A percentile compares a stretch with the other conserved stretches of the same genome.
phyloP scores from a whole-genome alignment of 495 filamentous ascomycete species.

The Neurospora tetraspora region DNA sequence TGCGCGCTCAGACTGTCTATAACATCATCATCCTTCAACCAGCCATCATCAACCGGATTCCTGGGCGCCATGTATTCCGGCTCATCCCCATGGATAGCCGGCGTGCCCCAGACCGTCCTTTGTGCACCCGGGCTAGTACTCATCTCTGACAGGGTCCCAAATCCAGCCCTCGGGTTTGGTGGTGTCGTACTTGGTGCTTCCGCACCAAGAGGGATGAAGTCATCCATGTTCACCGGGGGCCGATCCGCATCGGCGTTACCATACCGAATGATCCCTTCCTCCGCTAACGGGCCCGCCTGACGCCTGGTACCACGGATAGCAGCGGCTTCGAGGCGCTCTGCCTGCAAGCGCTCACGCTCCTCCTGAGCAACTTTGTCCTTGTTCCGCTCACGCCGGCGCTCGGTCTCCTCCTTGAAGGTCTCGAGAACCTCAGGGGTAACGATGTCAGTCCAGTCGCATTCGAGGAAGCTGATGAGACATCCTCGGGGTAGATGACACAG shows the following conservation, averaged over 20 bases:
- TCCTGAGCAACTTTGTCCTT: constrained; percentile 80
- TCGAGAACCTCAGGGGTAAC: constrained; percentile 66
- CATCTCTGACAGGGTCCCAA: constrained; percentile 40
- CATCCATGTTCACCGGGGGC: constrained; percentile 34
- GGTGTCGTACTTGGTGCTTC: constrained; percentile 26
- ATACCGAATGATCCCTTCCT: constrained; percentile 24
- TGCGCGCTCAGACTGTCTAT: constrained; percentile 23
- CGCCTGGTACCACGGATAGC: constrained; percentile 33
- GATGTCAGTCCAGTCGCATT: constrained; percentile 95
- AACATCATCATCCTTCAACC: constrained; percentile 53
- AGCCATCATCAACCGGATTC: constrained; percentile 54
- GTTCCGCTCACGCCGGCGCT: constrained; percentile 67
- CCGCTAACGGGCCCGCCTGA: constrained; percentile 24
- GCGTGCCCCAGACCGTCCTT: constrained; percentile 84
- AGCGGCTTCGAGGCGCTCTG: constrained; percentile 68
- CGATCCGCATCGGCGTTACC: constrained; percentile 13
- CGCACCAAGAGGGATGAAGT: constrained; percentile 58
- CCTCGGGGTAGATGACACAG: constrained; percentile 84
- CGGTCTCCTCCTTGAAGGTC: constrained; percentile 65
- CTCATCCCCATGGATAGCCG: constrained; percentile 41
- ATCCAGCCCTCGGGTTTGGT: constrained; percentile 28
- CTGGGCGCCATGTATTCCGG: constrained; percentile 23
- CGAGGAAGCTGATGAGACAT: constrained; percentile 86
- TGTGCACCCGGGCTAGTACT: constrained; percentile 66
- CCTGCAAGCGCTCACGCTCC: constrained; percentile 79